Evolutionary conservation across 2,329 filamentous ascomycete genomes (phyloP), one percentile per base, ranked within the genome.

Genomic region (Xylariaceae sp.): DNA sequence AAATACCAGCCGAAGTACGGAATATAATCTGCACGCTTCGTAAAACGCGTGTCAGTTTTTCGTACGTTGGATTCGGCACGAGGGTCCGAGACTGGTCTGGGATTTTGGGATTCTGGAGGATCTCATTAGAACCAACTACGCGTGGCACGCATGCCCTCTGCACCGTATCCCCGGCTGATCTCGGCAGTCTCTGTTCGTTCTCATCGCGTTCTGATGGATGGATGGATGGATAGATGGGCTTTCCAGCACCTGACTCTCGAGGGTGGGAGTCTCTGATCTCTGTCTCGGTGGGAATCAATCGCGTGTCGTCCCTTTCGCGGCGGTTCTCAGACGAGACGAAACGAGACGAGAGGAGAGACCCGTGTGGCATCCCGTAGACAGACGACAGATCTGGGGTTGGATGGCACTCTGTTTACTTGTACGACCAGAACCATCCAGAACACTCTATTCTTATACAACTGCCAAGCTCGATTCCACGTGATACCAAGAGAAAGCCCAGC

Each of bases 141-240:
- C 58, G 10, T 64, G 76, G 74, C 76, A 13, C 77, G 72, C 10
- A 80, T 72, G 30, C 78, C 80, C 55, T 80, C 76, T 35, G 78
- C 77, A 0, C 73, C 73, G 42, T 77, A 80, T 8, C 75, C 72
- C 48, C 23, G 17, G 11, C 13, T 15, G 11, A 73, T 72, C 8
- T 30, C 23, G 49, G 49, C 49, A 15, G 3, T 8, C 1, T 80
- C 3, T 80, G 42, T 72, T 30, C 79, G 51, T 80, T 80, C 0
- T 77, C 77, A 35, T 80, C 23, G 23, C 23, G 23, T 30, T 30
- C 23, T 4, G 23, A 30, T 30, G 23, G 23, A 30, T 30, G 23
- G 23, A 30, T 30, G 23, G 23, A 30, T 30, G 23, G 23, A 30
- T 30, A 30, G 10, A 51, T 51, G 49, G 49, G 30, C 8, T 13